phyloP scores from a whole-genome alignment of 2,329 filamentous ascomycete genomes.

The Trichoderma sp. region DNA sequence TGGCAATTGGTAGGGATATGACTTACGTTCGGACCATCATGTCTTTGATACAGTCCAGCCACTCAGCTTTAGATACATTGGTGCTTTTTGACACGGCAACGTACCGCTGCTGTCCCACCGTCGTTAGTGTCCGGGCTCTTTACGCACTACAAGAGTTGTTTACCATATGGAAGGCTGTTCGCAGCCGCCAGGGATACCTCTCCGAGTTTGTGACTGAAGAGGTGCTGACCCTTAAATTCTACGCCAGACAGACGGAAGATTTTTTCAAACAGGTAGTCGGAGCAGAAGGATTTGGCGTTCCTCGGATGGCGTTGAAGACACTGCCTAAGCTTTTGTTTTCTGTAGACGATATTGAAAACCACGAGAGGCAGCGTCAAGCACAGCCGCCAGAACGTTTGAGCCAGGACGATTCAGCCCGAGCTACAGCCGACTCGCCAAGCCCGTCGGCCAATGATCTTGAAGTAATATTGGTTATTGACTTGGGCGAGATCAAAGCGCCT shows the following conservation, averaged over 20 bases:
- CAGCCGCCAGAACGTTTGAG: not conserved
- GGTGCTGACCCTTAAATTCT: conserved; percentile 3
- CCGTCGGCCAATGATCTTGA: not conserved
- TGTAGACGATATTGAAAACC: not conserved
- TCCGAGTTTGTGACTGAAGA: conserved; percentile 1
- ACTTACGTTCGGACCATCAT: conserved; percentile 5
- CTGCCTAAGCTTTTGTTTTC: not conserved
- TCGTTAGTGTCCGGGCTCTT: not conserved
- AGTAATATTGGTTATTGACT: not conserved
- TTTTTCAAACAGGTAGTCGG: conserved; percentile 9
- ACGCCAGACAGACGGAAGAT: conserved; percentile 3
- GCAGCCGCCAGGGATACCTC: not conserved
- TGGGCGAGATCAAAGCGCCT: not conserved
- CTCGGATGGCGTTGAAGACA: not conserved
- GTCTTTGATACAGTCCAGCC: not conserved
- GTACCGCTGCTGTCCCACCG: not conserved
- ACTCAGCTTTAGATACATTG: conserved; percentile 3
- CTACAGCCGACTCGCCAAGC: not conserved
- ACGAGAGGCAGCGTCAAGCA: not conserved
- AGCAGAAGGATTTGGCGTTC: not conserved
- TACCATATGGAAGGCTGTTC: not conserved
- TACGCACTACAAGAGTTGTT: not conserved
- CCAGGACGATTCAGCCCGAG: not conserved
- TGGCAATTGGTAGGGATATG: not conserved
- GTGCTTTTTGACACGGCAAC: conserved; percentile 1